Evolutionary conservation across 345 rosid species (phyloP).

Genomic region (Laguncularia racemosa): DNA sequence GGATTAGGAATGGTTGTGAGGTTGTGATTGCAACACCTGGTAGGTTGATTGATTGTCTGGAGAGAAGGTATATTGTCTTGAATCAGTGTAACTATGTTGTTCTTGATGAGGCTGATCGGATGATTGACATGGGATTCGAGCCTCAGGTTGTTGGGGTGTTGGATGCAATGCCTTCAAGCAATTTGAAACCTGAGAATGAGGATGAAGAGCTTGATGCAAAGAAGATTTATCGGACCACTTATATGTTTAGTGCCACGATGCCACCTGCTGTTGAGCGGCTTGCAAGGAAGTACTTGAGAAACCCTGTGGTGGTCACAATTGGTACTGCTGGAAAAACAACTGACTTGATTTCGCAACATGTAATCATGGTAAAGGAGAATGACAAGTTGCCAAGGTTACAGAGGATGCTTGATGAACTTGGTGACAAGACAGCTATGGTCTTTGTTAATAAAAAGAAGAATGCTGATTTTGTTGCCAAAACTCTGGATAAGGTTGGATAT

Average conservation of each 20-base stretch:
- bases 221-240: slow-evolving; percentile 87
- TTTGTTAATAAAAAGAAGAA: slow-evolving; percentile 93
- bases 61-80: slow-evolving; percentile 82
- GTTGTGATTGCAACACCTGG: slow-evolving; percentile 94
- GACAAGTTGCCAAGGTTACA: slow-evolving; percentile 64
- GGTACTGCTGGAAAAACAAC: slow-evolving; percentile 98
- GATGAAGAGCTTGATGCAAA: slow-evolving; percentile 94
- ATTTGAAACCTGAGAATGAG: slow-evolving; percentile 90
- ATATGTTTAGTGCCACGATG: slow-evolving; percentile 99
- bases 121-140: slow-evolving; percentile 98
- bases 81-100: slow-evolving; percentile 94
- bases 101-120: slow-evolving; percentile 97
- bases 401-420: slow-evolving; percentile 75
- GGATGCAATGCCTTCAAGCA: slow-evolving; percentile 96
- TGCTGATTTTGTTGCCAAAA: slow-evolving; percentile 71
- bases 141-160: slow-evolving; percentile 84
- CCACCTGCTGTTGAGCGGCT: slow-evolving; percentile 92
- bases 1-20: slow-evolving; percentile 90
- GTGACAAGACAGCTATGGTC: slow-evolving; percentile 82
- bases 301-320: slow-evolving; percentile 90
- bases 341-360: slow-evolving; percentile 81
- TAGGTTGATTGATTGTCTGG: slow-evolving; percentile 82
- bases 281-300: slow-evolving; percentile 90
- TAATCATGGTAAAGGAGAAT: slow-evolving; percentile 80
- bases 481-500: slow-evolving; percentile 76